Base-by-base conservation (phyloP, 805 yeast species). In the Kregervanrija delftensis region DNA sequence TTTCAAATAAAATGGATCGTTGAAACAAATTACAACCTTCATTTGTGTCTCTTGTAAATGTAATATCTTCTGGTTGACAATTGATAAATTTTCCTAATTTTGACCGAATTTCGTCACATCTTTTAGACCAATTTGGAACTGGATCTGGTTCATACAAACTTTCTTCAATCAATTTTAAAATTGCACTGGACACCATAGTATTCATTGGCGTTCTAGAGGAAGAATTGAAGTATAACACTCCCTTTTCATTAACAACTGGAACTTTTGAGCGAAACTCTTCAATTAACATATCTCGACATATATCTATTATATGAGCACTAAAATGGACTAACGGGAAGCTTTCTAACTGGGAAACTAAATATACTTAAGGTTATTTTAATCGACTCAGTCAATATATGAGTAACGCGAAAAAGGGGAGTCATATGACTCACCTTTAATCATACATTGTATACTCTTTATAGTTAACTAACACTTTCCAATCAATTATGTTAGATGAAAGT, bases 21-120 rank as follows among this genome's bases (percentile, higher is more conserved):
- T 44, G 47, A 15, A 44, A 44, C n/a, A 44, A 13, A 34, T 44
- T 44, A 33, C 40, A 36, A 5, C 33, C 22, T 17, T 44, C 47
- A 9, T 41, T 44, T 8, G 47, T 33, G 28, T 44, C 47, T 37
- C 47, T 44, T 13, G 47, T 44, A 30, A 44, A 41, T 10, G 37
- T 41, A 28, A 44, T 35, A 33, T 41, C 38, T 10, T 43, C 46
- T 6, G 42, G 9, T 9, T 14, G 8, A 5, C 42, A 38, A 15
- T 34, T 34, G 11, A 43, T 22, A n/a, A 33, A 39, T 6, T 43
- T 22, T 11, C 42, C 46, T 14, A 38, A 5, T n/a, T 39, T 39
- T 4, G 10, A 11, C 30, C 42, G 33, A 5, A 33, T 32, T 10
- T 15, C 11, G 15, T 37, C 42, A n/a, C 35, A 14, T 28, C 30